Conservation (phyloP, 306 rosid genomes). For the Myrica gale region DNA sequence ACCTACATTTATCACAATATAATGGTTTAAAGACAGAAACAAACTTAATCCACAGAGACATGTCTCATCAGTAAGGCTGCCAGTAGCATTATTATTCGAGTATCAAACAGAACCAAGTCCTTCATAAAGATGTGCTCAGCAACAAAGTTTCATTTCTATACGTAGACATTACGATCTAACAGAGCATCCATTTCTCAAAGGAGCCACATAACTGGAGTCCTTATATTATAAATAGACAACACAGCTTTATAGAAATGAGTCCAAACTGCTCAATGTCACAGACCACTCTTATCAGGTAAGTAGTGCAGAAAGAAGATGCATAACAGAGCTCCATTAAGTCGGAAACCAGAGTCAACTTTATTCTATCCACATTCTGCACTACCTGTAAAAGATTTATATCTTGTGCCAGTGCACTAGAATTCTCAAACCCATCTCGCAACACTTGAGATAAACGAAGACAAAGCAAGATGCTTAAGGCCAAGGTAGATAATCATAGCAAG, state of each 20-base stretch:
- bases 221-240: neutral
- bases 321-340: neutral
- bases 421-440: neutral
- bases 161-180: neutral
- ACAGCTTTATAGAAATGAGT: neutral
- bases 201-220: neutral
- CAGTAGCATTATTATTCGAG: constrained; percentile 1
- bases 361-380: neutral
- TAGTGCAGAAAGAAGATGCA: neutral
- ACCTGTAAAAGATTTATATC: neutral
- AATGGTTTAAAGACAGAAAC: constrained; percentile 26
- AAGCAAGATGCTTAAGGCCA: constrained; percentile 12
- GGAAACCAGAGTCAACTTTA: neutral
- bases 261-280: neutral
- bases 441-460: neutral
- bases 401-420: neutral
- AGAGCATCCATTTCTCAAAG: neutral
- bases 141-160: neutral
- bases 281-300: neutral
- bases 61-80: constrained; percentile 1
- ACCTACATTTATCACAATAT: constrained; percentile 54
- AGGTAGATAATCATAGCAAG: neutral
- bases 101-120: neutral
- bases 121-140: neutral
- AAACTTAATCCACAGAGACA: constrained; percentile 19